Base-by-base conservation (phyloP, 768 basidiomycete species). In the Porpolomopsis calyptriformis region DNA sequence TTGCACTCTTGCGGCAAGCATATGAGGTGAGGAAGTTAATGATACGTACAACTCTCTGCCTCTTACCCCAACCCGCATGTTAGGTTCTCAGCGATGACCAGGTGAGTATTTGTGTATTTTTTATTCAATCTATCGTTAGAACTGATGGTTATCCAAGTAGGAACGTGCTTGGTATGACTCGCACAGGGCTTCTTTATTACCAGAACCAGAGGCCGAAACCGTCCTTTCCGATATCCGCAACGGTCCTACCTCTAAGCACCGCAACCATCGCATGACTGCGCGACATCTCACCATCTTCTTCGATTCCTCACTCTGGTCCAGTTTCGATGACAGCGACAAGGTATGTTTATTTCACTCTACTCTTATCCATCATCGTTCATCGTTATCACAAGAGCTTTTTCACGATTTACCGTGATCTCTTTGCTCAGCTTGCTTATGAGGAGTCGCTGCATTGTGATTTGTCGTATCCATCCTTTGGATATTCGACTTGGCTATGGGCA, bases 101-200 rank as follows among this genome's bases (percentile, higher is more conserved):
- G 76, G 91, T 89, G 65, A 64, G 77, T 52, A 36, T n/a, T 40
- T 36, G 48, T 42, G 37, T 20, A 12, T 4, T 37, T 36, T 43
- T 14, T 10, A 29, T 23, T 25, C 23, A 4, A 16, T 23, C 26
- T 14, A 1, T 29, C 25, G 14, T 46, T 22, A 27, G 45, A 16
- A n/a, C 26, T 38, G 25, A 42, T 40, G 33, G 25, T 40, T 19
- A 40, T 40, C 45, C 61, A 71, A 75, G 69, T 77, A 94, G 86
- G 94, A 98, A 72, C 73, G 96, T 54, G 92, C 96, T 36, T 99
- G 92, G 88, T 99, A 99, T 63, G 96, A 99, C 63, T 80, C 80
- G 4, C 94, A 98, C 61, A 80, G 82, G 48, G 80, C 84, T 23
- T 84, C 85, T 20, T 71, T 91, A 5, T 68, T 71, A 14, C 85